Conservation (phyloP, 2,329 filamentous ascomycete genomes). For the Fusarium camptoceras region DNA sequence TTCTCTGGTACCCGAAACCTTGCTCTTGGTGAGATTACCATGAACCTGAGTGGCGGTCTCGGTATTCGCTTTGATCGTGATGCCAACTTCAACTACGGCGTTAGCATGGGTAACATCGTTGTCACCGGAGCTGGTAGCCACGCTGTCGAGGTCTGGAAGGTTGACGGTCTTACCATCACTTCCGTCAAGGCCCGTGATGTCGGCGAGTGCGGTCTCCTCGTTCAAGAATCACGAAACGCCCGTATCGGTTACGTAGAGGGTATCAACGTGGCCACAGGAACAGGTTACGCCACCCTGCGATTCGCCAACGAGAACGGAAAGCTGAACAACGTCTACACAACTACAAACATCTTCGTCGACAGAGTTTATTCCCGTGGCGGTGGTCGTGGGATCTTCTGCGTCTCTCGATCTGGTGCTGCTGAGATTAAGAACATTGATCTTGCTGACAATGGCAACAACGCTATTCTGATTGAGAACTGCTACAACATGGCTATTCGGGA, state of each 20-base stretch:
- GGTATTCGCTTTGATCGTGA: constrained; percentile 70
- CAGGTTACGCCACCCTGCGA: constrained; percentile 67
- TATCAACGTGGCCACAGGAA: constrained; percentile 64
- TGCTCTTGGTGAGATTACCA: constrained; percentile 62
- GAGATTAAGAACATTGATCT: constrained; percentile 63
- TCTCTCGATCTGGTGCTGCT: constrained; percentile 66
- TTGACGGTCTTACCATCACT: constrained; percentile 64
- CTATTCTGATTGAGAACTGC: constrained; percentile 70
- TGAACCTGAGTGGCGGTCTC: constrained; percentile 66
- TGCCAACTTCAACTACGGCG: constrained; percentile 62
- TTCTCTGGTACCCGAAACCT: constrained; percentile 65
- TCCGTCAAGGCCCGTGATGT: constrained; percentile 65
- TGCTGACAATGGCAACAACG: constrained; percentile 65
- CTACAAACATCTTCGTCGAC: constrained; percentile 64
- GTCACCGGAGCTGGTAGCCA: constrained; percentile 66
- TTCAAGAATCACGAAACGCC: constrained; percentile 66
- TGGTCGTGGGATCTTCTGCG: constrained; percentile 68
- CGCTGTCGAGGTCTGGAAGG: constrained; percentile 70
- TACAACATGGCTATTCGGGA: constrained; percentile 64
- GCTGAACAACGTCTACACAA: constrained; percentile 60
- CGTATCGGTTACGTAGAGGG: constrained; percentile 66
- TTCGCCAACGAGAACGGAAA: constrained; percentile 69
- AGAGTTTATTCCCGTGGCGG: constrained; percentile 66
- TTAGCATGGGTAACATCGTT: constrained; percentile 63
- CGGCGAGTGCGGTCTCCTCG: constrained; percentile 67